Base-by-base conservation (phyloP, 805 yeast species). In the Candida montana region DNA sequence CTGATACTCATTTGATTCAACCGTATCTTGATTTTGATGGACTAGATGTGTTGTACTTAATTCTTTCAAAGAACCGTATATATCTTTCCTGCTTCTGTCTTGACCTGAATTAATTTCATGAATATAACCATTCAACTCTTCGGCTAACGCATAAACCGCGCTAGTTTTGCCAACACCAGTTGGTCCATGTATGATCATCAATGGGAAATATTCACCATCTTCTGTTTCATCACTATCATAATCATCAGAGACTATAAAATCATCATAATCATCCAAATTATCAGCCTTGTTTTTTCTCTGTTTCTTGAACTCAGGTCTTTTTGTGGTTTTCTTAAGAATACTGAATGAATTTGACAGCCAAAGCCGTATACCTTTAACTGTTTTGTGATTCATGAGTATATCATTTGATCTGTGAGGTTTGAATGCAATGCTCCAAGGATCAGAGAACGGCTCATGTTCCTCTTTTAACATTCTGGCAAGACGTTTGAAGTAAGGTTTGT, bases 21-120 rank as follows among this genome's bases (percentile, higher is more conserved):
- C 31, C 7, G 33, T 40, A 5, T 40, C 51, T 28, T 60, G 61
- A 17, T 45, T 49, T 37, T 66, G 66, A 48, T 82, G 86, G 2
- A 91, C 90, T 35, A 83, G 65, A 45, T 87, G 88, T 0, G 95
- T 83, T 4, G 96, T 90, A 42, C 91, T 79, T 40, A 89, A 74
- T 53, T 95, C 97, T 37, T 74, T 79, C 30, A 91, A 67, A 23
- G 68, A 75, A 20, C 77, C 74, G 39, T 70, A 64, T 12, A 91
- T 71, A 46, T 85, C 91, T 56, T 78, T 83, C 36, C 82, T 76
- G 1, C 88, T 75, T 55, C 98, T 68, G 26, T 76, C 66, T 50
- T 77, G 81, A n/a, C 88, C 76, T 0, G 89, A 68, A 58, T 86
- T 87, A 23, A 90, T 69, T 57, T 91, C 98, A 57, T 84, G 82